Percentiles rank a stretch among this genome's conserved stretches.
These are phyloP conservation scores for Saksenaea oblongispora DNA, from an alignment of 371 early-diverging fungal genomes.

Conservation along the genomic window DNA sequence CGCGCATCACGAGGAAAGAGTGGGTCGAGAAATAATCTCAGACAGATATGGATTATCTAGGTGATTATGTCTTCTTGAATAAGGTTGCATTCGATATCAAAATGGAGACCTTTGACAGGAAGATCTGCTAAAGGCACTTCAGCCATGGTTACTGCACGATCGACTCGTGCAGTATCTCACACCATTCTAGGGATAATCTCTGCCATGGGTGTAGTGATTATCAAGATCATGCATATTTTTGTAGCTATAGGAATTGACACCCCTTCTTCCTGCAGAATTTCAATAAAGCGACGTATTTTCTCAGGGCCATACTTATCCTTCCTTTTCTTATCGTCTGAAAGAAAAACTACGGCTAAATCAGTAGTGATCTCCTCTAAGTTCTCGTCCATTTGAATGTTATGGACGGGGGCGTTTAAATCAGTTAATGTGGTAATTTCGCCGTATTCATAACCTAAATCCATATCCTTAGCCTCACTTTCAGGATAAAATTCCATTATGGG, in stretches of 20 bases:
- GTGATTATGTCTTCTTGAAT: background rate
- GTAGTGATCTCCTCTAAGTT: constrained; percentile 2
- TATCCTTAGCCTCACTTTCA: background rate
- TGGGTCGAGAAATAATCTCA: constrained; percentile 15
- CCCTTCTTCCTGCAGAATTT: too few species aligned
- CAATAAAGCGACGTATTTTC: too few species aligned
- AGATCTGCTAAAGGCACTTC: constrained; percentile 15
- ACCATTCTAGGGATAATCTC: constrained; percentile 14
- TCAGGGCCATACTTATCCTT: constrained; percentile 3
- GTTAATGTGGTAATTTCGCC: background rate
- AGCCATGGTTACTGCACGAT: constrained; percentile 17
- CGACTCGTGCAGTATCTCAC: constrained; percentile 14
- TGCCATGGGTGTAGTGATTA: constrained; percentile 15
- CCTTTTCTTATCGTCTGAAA: background rate
- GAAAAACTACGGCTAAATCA: background rate
- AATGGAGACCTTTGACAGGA: constrained; percentile 16
- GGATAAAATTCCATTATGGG: constrained; percentile 9
- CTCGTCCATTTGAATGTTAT: constrained; percentile 4
- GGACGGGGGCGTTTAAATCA: background rate
- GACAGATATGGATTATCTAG: constrained; percentile 13
- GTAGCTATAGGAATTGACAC: too few species aligned
- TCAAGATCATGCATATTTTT: constrained; percentile 1
- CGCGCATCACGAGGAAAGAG: constrained; percentile 12
- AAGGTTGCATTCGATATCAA: constrained; percentile 17
- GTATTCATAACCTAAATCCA: constrained; percentile 1